Evolutionary conservation across 768 basidiomycete species (phyloP), one percentile per base, ranked within the genome.

Genomic region (Suillus subaureus): DNA sequence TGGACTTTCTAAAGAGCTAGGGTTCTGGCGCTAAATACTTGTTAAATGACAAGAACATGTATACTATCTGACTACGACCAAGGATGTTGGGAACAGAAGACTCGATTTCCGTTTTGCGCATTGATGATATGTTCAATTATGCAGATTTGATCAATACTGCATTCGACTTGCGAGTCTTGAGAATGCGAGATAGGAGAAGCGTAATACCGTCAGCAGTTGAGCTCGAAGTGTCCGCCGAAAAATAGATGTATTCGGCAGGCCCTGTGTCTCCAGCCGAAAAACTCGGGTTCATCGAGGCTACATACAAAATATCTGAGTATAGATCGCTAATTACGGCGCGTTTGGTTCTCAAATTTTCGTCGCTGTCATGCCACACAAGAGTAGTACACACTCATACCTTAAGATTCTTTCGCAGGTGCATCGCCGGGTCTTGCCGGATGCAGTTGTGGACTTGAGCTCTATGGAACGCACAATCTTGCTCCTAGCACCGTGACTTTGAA

Each of bases 81-180:
- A 78, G 45, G 89, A 90, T 64, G 77, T 81, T 61, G 87, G 87
- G n/a, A 89, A 87, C 69, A 73, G 82, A 66, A 76, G 85, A 58
- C 71, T 88, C 67, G 86, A 89, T 69, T 89, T 88, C 78, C 79
- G 86, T 23, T 89, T 89, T 68, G 83, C 82, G 7, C 85, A 88
- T 70, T 87, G 63, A 69, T 11, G 18, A 42, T 16, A n/a, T 6
- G 16, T 52, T 52, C 8, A 28, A 28, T 52, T 18, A 9, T 16
- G 21, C 43, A 21, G 43, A 9, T 21, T 43, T 21, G 23, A 15
- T 9, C 21, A n/a, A 5, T 21, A 1, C 21, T 45, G 21, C 4
- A 5, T 47, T 47, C 45, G 21, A 47, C n/a, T n/a, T 12, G n/a
- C n/a, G 11, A 47, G 21, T 45, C 21, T n/a, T 45, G 43, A 8